Base-by-base conservation (phyloP, 768 basidiomycete genomes). In the Phaffia tasmanica region DNA sequence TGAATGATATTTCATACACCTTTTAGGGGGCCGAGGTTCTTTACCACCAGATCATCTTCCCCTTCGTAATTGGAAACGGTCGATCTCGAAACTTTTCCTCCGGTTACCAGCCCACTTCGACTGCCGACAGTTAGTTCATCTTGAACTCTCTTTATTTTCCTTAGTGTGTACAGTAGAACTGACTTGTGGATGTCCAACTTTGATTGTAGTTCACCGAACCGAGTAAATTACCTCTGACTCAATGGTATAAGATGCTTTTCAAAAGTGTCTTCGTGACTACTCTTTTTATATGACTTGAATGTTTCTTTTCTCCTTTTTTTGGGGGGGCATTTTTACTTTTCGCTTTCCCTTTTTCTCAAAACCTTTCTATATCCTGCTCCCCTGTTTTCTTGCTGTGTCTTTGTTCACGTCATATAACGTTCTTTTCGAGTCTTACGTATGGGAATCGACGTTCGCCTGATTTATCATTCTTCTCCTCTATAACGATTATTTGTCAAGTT, bases 1-100 rank as follows among this genome's bases (percentile, higher is more conserved):
- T 70, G 59, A 32, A 57, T 21, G 32, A 27, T 16, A 27, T 47
- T 14, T 48, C 23, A 35, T 70, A 71, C 67, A 73, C 72, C 61
- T 74, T 74, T 64, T 74, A 94, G 86, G 94, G 94, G 70, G 94
- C 94, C 56, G 86, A 89, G 82, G 79, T 80, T 65, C 80, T 88
- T 50, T 94, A 95, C 79, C 77, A 81, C 73, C 80, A 80, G 72
- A 80, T 88, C 65, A 77, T 97, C 76, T 87, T 87, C 76, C 93
- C 91, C 50, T 76, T 90, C 59, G 81, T 95, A 72, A 79, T 81
- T 70, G 87, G 86, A 78, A 75, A 84, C 72, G 80, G 70, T 60
- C 63, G 63, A 55, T 54, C 63, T n/a, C 67, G 72, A 56, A 65
- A 72, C 59, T 63, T 68, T 54, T 46, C 63, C 21, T 16, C 46